Evolutionary conservation across 2,329 filamentous ascomycete species (phyloP).

Genomic region (Ceratocystis cubensis): DNA sequence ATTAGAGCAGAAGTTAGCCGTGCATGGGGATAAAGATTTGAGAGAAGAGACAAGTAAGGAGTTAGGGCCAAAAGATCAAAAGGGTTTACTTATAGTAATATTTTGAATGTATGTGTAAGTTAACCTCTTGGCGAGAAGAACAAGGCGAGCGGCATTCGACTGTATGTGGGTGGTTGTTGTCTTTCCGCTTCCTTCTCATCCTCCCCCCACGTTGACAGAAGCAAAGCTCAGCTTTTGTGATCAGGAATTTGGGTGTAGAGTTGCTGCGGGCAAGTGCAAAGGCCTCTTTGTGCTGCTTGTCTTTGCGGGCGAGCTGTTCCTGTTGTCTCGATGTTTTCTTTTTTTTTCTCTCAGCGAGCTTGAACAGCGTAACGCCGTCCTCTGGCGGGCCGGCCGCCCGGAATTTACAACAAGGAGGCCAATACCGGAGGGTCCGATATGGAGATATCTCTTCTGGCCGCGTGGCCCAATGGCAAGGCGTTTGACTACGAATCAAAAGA

Average conservation of each 20-base stretch:
- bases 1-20: background rate
- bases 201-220: no score
- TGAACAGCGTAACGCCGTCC: background rate
- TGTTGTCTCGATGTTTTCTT: background rate
- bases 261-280: no score
- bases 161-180: no score
- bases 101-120: no score
- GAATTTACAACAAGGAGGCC: background rate
- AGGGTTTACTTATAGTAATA: background rate
- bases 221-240: no score
- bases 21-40: background rate
- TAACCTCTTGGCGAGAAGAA: no score
- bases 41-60: background rate
- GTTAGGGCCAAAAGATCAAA: slow-evolving; percentile 1
- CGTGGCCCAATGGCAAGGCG: slow-evolving; percentile 18
- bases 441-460: background rate
- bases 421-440: background rate
- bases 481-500: slow-evolving; percentile 20
- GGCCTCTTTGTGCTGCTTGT: no score
- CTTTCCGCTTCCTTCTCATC: no score
- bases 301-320: background rate
- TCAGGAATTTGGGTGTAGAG: no score
- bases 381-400: background rate
- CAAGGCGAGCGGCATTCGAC: no score
- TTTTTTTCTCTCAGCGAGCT: background rate